Conservation (phyloP, 23 red algal genomes). For the Gracilaria caudata region DNA sequence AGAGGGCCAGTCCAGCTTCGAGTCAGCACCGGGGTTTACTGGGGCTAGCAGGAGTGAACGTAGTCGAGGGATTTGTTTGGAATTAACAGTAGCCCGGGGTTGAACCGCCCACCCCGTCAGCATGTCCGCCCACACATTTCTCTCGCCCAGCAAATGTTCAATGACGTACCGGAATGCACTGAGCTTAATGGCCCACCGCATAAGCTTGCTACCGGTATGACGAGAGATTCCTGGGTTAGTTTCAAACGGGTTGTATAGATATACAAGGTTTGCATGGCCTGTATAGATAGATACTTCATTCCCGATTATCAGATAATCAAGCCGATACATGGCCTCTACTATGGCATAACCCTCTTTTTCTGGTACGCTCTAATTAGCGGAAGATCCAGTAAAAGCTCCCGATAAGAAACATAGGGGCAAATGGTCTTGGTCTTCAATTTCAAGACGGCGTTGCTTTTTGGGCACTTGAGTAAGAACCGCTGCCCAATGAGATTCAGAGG, state of each 20-base stretch:
- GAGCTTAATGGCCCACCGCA: conserved; percentile 12
- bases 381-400: conserved; percentile 30
- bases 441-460: neutral
- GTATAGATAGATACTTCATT: neutral
- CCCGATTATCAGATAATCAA: conserved; percentile 13
- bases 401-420: conserved; percentile 33
- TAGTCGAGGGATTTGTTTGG: neutral
- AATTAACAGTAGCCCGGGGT: neutral
- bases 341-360: conserved; percentile 47
- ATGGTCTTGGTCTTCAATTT: conserved; percentile 12
- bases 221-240: conserved; percentile 4
- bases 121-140: conserved; percentile 43
- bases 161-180: neutral
- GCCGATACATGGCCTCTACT: conserved; percentile 22
- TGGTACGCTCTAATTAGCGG: neutral
- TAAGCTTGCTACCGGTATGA: conserved; percentile 10
- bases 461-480: conserved; percentile 39
- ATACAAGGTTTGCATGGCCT: conserved; percentile 25
- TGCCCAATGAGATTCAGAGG: conserved; percentile 33
- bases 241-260: neutral
- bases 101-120: conserved; percentile 36
- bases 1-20: neutral
- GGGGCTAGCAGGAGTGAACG: neutral
- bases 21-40: neutral
- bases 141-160: conserved; percentile 35